Conservation (phyloP, 208 protist genomes). For the Acanthamoeba healyi region DNA sequence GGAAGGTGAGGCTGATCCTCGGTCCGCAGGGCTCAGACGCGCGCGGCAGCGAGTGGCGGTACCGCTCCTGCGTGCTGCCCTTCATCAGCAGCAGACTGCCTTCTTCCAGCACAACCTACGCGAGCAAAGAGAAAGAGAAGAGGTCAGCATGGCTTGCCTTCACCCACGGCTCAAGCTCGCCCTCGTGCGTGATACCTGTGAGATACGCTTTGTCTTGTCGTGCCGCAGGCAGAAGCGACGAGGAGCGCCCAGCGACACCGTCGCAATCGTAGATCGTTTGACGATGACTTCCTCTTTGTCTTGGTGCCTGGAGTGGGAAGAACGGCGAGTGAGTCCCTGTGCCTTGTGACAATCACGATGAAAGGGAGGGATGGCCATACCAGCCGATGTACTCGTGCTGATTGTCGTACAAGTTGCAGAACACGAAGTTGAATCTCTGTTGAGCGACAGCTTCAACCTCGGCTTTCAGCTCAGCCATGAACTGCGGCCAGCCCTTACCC, state of each 20-base stretch:
- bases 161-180: background rate
- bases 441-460: background rate
- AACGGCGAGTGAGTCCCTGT: no score
- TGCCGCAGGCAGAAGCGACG: constrained; percentile 37
- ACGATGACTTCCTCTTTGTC: constrained; percentile 46
- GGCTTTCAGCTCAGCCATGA: constrained; percentile 4
- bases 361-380: background rate
- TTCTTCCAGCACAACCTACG: background rate
- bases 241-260: background rate
- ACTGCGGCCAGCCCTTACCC: constrained; percentile 36
- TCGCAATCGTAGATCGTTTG: constrained; percentile 22
- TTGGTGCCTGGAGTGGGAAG: background rate
- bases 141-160: background rate
- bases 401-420: constrained; percentile 12
- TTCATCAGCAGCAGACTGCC: constrained; percentile 49
- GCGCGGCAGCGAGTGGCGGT: constrained; percentile 28
- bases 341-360: background rate
- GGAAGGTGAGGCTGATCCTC: constrained; percentile 56
- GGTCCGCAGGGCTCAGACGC: background rate
- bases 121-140: background rate
- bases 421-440: constrained; percentile 44
- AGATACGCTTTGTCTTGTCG: constrained; percentile 41
- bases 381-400: constrained; percentile 51
- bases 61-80: background rate
- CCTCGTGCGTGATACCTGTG: background rate